Percentiles rank a stretch among this genome's conserved stretches.
Evolutionary conservation across 768 basidiomycete species (phyloP).

Genomic region (Boletus pseudopeckii): DNA sequence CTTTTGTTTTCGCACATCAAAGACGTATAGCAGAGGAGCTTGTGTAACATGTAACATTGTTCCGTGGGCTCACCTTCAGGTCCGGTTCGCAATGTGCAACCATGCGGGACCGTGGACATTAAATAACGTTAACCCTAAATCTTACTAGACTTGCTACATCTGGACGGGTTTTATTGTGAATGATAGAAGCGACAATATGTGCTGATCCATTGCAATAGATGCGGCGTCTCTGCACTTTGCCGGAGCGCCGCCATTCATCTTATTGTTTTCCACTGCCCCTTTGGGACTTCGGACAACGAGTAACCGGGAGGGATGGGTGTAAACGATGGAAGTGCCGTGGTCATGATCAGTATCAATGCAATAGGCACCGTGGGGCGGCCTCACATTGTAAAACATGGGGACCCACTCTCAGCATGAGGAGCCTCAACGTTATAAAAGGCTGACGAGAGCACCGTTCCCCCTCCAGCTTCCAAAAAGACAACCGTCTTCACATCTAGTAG

Average conservation of each 20-base stretch:
- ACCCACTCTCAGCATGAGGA: not conserved
- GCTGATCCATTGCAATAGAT: not conserved
- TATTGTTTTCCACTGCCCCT: conserved; percentile 22
- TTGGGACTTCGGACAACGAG: not conserved
- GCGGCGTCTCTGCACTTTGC: not conserved
- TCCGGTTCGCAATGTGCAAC: not conserved
- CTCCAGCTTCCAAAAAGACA: conserved; percentile 9
- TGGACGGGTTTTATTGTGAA: conserved; percentile 21
- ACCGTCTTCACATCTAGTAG: not conserved
- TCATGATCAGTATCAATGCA: not conserved
- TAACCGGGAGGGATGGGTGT: not conserved
- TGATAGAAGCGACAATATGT: not conserved
- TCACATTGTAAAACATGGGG: not conserved
- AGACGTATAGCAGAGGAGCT: not conserved
- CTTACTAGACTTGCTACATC: conserved; percentile 20
- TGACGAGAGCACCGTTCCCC: not conserved
- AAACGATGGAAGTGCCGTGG: not conserved
- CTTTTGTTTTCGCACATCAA: conserved; percentile 6
- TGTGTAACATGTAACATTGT: not conserved
- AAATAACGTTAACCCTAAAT: not conserved
- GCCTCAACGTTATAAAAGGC: conserved; percentile 15
- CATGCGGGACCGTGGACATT: not conserved
- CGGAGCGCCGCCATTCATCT: not conserved
- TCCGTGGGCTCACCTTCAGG: not conserved
- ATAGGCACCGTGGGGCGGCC: not conserved